Conservation (phyloP, 2,329 filamentous ascomycete genomes). For the Stagonosporopsis vannaccii region DNA sequence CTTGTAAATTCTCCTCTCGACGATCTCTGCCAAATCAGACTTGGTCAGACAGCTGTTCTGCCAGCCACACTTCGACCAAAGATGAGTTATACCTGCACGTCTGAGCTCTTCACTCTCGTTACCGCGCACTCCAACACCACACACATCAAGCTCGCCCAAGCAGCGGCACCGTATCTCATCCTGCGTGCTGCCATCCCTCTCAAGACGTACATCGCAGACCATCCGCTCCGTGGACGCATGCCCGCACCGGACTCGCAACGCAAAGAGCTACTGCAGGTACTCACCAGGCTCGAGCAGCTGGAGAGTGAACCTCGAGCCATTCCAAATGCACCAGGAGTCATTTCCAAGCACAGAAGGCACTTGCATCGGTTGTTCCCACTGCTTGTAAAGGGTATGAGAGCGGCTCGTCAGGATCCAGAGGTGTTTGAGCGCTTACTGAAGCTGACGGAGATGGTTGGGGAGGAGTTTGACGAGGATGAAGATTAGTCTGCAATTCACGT, state of each 20-base stretch:
- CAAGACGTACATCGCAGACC: constrained; percentile 88
- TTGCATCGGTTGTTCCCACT: constrained; percentile 82
- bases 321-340: constrained; percentile 53
- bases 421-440: constrained; percentile 56
- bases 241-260: constrained; percentile 85
- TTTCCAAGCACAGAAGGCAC: constrained; percentile 67
- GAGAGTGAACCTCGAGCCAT: constrained; percentile 75
- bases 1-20: constrained; percentile 62
- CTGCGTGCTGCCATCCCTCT: constrained; percentile 80
- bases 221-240: constrained; percentile 85
- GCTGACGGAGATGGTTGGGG: constrained; percentile 52
- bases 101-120: constrained; percentile 70
- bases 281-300: constrained; percentile 71
- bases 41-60: constrained; percentile 75
- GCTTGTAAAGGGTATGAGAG: constrained; percentile 68
- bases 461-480: constrained; percentile 43
- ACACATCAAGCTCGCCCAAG: constrained; percentile 71
- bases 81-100: constrained; percentile 82
- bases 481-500: constrained; percentile 7
- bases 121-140: constrained; percentile 56
- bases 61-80: constrained; percentile 68
- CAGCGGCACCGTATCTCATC: constrained; percentile 81
- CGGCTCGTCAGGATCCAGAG: constrained; percentile 68
- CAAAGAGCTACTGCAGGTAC: constrained; percentile 76
- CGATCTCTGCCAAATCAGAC: constrained; percentile 69